Evolutionary conservation across 495 filamentous ascomycete species (phyloP), one percentile per base, ranked within the genome.

Genomic region (Aspergillus sparsus): DNA sequence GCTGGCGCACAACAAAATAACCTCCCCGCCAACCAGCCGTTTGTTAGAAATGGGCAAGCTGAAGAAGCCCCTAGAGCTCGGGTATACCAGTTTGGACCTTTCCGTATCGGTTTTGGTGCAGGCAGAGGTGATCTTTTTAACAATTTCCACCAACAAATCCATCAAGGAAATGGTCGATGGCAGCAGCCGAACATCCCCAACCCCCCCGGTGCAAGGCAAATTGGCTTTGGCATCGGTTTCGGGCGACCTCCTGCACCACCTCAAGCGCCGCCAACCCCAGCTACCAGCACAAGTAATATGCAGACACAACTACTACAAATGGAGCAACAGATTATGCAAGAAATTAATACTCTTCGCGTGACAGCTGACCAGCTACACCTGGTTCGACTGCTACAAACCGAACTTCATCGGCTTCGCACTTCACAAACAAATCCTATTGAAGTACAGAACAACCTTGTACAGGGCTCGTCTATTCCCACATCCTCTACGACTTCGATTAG

Each of bases 251-350:
- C 67, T 12, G 65, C 68, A 39, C 62, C 54, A 53, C 49, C 63
- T 11, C 61, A 67, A 31, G 18, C 68, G 36, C 50, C 58, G 2
- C 56, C 50, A 10, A 56, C 58, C 8, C 63, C 67, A 35, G 56
- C 45, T 27, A 61, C 50, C 46, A 70, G 51, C 51, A 46, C 58
- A 47, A 51, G 61, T 37, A 67, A 66, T 32, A 80, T 87, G 32
- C 82, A 83, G 55, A 59, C 72, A 16, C 86, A 88, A 45, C 68
- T 92, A 31, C 74, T 81, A 39, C 80, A 85, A 34, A 79, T 91
- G 8, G 86, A 88, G 58, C 83, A 86, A 47, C 84, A 86, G 36
- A 78, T 93, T 36, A 74, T 84, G 60, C 80, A 86, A 62, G 88
- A 92, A 64, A 82, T 88, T 21, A 76, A 77, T 35, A 69, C 61